Base-by-base conservation (phyloP, 768 basidiomycete species). In the Pleurotus eryngii region DNA sequence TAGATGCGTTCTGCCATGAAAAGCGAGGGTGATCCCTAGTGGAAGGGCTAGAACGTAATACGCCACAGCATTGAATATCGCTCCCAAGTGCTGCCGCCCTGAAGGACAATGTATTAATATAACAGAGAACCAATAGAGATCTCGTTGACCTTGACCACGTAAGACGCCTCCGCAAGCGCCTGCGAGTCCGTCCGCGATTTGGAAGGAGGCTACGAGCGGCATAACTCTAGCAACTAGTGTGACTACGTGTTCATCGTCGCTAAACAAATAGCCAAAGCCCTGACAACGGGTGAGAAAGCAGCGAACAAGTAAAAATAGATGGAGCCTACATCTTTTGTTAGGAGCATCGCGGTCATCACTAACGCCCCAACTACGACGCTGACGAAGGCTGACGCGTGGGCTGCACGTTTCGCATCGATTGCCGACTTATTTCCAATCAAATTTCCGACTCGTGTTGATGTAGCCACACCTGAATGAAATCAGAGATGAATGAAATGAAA, bases 21-120 rank as follows among this genome's bases (percentile, higher is more conserved):
- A 92, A 4, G 89, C 79, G 11, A 94, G 80, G 61, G 81, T 85
- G 49, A 92, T 75, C 6, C 90, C 92, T 57, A 91, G 74, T 0
- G 92, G 91, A 24, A 93, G 81, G 24, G 91, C 89, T 68, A 92
- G 71, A 37, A 85, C 70, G 63, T 93, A 94, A 70, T 93, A 93
- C 1, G 88, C 87, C 14, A 88, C 70, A 22, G 87, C 65, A 65
- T 91, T 90, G 73, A 90, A 89, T 5, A 83, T 62, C 6, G 89
- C 89, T 5, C 89, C 89, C 15, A 90, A 78, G 59, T 86, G 84
- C 65, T 91, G 89, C 17, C 86, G 85, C 73, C 67, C 85, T 84
- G 63, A 3, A 39, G 35, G 35, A 8, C 47, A 35, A 14, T 22
- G 42, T 35, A 35, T 45, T 45, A 45, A 17, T 45, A 45, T 45